Percentiles rank a stretch among this genome's conserved stretches.
Evolutionary conservation across 1,284 basidiomycete species (phyloP).

Genomic region (Puccinia hordei): DNA sequence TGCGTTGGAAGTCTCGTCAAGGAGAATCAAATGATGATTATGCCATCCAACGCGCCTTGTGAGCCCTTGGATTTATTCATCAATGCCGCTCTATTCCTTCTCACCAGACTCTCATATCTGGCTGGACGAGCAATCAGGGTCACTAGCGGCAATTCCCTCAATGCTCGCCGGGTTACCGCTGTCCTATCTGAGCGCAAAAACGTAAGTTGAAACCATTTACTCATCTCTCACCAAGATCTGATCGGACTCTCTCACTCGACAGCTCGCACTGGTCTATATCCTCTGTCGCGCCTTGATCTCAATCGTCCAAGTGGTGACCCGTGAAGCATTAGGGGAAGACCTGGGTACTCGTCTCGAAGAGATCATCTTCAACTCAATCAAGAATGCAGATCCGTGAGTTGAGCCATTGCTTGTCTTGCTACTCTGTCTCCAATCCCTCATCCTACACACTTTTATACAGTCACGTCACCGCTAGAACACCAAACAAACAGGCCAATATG

Average conservation of each 20-base stretch:
- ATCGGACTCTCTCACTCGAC: slow-evolving; percentile 7
- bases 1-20: slow-evolving; percentile 81
- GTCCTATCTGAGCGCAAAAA: slow-evolving; percentile 75
- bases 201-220: slow-evolving; percentile 52
- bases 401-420: not conserved
- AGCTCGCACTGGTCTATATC: slow-evolving; percentile 77
- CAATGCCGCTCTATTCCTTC: slow-evolving; percentile 52
- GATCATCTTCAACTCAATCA: slow-evolving; percentile 81
- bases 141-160: slow-evolving; percentile 13
- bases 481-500: slow-evolving; percentile 76
- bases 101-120: slow-evolving; percentile 40
- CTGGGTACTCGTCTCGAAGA: slow-evolving; percentile 78
- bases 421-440: not conserved
- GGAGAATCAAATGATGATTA: slow-evolving; percentile 69
- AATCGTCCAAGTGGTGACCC: slow-evolving; percentile 71
- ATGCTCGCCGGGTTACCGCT: slow-evolving; percentile 58
- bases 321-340: slow-evolving; percentile 74
- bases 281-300: slow-evolving; percentile 81
- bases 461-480: slow-evolving; percentile 61
- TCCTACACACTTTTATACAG: not conserved
- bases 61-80: slow-evolving; percentile 59
- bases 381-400: slow-evolving; percentile 67
- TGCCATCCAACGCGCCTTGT: slow-evolving; percentile 60
- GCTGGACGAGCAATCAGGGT: slow-evolving; percentile 10
- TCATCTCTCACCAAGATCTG: slow-evolving; percentile 20